phyloP scores from a whole-genome alignment of 805 yeast species.

The Candida koratica region DNA sequence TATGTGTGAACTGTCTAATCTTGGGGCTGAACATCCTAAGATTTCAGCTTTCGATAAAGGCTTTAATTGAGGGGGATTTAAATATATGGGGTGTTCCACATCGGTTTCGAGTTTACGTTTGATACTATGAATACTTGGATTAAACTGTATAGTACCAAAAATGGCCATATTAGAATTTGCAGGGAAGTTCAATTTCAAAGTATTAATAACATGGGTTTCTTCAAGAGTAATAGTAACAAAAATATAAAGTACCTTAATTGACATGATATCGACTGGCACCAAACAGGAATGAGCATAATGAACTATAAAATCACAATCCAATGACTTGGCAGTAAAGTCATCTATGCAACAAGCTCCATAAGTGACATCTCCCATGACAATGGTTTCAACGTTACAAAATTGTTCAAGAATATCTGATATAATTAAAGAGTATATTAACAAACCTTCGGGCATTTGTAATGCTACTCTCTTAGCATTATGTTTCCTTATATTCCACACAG shows the following conservation, averaged over 20 bases:
- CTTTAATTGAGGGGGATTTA: conserved; percentile 83
- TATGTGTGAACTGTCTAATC: conserved; percentile 57
- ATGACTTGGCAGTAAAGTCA: conserved; percentile 87
- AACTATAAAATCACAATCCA: conserved; percentile 90
- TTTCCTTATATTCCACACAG: conserved; percentile 87
- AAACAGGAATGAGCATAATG: conserved; percentile 97
- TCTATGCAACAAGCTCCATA: conserved; percentile 99
- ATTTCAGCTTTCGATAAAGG: conserved; percentile 96
- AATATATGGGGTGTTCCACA: conserved; percentile 47
- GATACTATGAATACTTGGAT: conserved; percentile 84
- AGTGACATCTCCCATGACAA: conserved; percentile 98
- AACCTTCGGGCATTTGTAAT: conserved; percentile 95
- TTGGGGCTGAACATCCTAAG: conserved; percentile 90
- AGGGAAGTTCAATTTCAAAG: conserved; percentile 66
- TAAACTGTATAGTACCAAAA: conserved; percentile 95
- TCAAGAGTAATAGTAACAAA: conserved; percentile 93
- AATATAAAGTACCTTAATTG: conserved; percentile 87
- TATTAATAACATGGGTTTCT: conserved; percentile 72
- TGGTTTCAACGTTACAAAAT: conserved; percentile 79
- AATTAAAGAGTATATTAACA: conserved; percentile 80
- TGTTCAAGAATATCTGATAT: conserved; percentile 91
- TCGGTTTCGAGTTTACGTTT: conserved; percentile 55
- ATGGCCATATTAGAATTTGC: conserved; percentile 68
- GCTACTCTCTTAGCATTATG: conserved; percentile 78
- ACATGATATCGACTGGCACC: conserved; percentile 90